Conservation (phyloP, 2,329 filamentous ascomycete genomes). For the Gaeumannomyces tritici region DNA sequence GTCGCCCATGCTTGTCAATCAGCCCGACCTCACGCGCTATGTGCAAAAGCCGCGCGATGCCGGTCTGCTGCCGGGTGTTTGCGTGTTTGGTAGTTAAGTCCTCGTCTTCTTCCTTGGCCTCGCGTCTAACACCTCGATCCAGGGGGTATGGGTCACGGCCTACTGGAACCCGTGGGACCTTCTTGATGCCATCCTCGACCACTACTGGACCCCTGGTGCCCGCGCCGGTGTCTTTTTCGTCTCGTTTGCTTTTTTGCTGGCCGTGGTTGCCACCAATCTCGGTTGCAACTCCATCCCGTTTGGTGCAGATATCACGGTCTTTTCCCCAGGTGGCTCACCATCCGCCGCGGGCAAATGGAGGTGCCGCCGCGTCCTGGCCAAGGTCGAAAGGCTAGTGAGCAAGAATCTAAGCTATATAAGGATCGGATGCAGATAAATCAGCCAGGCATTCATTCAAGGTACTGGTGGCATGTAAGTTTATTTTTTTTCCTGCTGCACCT, state of each 20-base stretch:
- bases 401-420: background rate
- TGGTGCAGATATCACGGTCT: slow-evolving; percentile 24
- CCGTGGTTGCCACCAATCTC: slow-evolving; percentile 13
- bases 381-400: background rate
- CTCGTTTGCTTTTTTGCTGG: slow-evolving; percentile 10
- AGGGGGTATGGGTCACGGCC: slow-evolving; percentile 26
- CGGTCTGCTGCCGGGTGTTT: slow-evolving; percentile 18
- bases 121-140: slow-evolving; percentile 29
- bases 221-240: slow-evolving; percentile 12
- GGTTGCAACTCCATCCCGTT: slow-evolving; percentile 27
- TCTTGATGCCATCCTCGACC: slow-evolving; percentile 12
- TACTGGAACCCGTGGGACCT: slow-evolving; percentile 16
- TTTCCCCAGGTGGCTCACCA: too few relatives aligned
- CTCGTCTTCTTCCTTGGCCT: slow-evolving; percentile 25
- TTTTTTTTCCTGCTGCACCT: too few relatives aligned
- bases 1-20: slow-evolving; percentile 24
- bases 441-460: background rate
- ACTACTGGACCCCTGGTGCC: slow-evolving; percentile 8
- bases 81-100: slow-evolving; percentile 20
- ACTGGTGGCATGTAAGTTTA: background rate
- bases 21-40: slow-evolving; percentile 28
- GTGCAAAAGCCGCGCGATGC: slow-evolving; percentile 5
- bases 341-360: too few relatives aligned
- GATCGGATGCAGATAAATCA: background rate
- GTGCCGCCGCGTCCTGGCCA: background rate